Conservation (phyloP, 495 filamentous ascomycete genomes). For the Aspergillus affinis region DNA sequence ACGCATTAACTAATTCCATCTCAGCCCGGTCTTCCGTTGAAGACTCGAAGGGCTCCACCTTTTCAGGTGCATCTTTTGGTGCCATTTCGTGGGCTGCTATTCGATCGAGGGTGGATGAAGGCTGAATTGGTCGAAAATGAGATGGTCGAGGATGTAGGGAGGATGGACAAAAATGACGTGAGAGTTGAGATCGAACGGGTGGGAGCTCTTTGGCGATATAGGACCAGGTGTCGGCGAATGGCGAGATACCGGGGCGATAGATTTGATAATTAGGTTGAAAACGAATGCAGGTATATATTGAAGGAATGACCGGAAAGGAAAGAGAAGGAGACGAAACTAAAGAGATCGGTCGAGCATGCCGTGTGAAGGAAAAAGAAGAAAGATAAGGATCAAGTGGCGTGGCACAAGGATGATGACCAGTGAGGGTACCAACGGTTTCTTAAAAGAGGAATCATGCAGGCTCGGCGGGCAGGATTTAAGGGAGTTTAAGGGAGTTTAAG, state of each 20-base stretch:
- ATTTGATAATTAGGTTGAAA: no score
- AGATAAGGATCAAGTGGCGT: no score
- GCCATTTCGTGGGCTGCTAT: not conserved
- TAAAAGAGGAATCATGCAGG: not conserved
- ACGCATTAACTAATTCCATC: constrained; percentile 49
- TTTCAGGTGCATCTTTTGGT: constrained; percentile 1
- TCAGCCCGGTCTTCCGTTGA: constrained; percentile 21
- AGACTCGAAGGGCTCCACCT: constrained; percentile 14
- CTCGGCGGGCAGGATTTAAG: no score
- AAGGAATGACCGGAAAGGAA: not conserved
- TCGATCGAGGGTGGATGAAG: not conserved
- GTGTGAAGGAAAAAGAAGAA: not conserved
- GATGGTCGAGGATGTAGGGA: not conserved
- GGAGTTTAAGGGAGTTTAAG: no score
- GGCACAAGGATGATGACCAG: not conserved
- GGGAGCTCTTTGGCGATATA: not conserved
- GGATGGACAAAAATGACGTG: not conserved
- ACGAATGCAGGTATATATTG: no score
- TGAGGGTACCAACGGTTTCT: not conserved
- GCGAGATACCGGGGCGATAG: not conserved
- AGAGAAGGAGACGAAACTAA: not conserved
- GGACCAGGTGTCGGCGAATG: not conserved
- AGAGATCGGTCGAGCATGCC: not conserved
- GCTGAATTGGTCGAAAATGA: not conserved
- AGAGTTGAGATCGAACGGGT: not conserved